Evolutionary conservation across 345 rosid genomes (phyloP).

Genomic region (Eutrema japonicum): DNA sequence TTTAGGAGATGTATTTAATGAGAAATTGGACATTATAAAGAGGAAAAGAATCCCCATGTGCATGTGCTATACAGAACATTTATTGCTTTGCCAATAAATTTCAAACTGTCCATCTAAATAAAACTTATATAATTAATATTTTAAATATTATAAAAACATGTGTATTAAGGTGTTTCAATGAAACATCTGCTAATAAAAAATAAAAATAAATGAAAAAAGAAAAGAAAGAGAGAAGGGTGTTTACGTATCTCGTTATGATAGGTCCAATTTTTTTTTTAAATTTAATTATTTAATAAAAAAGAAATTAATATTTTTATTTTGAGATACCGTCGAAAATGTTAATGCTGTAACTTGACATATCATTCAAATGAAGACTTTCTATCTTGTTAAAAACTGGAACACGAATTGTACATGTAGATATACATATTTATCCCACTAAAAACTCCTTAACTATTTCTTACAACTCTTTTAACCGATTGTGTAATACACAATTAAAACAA

Average conservation of each 20-base stretch:
- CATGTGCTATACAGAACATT: constrained; percentile 42
- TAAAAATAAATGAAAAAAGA: too few relatives aligned
- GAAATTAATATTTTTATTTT: too few relatives aligned
- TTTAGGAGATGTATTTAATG: constrained; percentile 14
- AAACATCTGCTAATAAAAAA: too few relatives aligned
- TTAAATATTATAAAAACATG: constrained; percentile 21
- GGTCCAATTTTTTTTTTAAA: too few relatives aligned
- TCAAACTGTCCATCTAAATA: constrained; percentile 29
- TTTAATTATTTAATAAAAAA: too few relatives aligned
- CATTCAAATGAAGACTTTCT: constrained; percentile 12
- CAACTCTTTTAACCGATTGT: constrained; percentile 2
- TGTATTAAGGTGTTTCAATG: too few relatives aligned
- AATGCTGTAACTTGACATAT: background rate
- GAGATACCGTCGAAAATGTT: too few relatives aligned
- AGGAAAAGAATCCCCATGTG: constrained; percentile 39
- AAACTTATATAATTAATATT: background rate
- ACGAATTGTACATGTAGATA: background rate
- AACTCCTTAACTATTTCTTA: too few relatives aligned
- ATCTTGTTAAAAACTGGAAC: background rate
- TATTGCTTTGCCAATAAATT: constrained; percentile 37
- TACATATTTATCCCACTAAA: background rate
- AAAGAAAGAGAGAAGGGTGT: too few relatives aligned
- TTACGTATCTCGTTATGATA: too few relatives aligned
- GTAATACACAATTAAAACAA: background rate
- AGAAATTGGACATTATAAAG: constrained; percentile 32